Evolutionary conservation across 1,284 basidiomycete species (phyloP).

Genomic region (Microbotryum silenes-acaulis): DNA sequence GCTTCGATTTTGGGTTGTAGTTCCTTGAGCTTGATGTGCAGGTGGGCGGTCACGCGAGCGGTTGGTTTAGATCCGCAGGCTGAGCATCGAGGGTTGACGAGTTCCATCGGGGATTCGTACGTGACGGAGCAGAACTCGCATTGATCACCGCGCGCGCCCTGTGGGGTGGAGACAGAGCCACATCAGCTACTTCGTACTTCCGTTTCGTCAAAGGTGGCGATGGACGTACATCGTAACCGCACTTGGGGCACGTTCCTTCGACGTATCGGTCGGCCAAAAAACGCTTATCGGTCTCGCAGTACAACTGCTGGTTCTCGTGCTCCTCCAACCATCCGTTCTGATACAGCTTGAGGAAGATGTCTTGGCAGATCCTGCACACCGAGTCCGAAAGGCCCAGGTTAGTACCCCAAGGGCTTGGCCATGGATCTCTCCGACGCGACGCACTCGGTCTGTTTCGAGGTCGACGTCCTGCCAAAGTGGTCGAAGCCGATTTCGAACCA

Average conservation of each 20-base stretch:
- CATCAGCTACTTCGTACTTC: background rate
- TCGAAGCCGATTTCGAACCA: constrained; percentile 94
- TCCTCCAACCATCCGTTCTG: constrained; percentile 67
- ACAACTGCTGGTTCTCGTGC: constrained; percentile 82
- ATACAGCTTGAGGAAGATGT: constrained; percentile 73
- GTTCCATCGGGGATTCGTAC: constrained; percentile 78
- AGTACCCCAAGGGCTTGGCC: background rate
- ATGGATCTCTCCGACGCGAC: constrained; percentile 28
- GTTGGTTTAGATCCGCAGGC: constrained; percentile 67
- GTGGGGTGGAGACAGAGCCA: background rate
- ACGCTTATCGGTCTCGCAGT: constrained; percentile 81
- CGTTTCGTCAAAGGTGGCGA: background rate
- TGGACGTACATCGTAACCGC: constrained; percentile 61
- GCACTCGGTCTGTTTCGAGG: constrained; percentile 79
- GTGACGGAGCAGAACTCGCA: constrained; percentile 92
- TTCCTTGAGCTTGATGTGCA: constrained; percentile 80
- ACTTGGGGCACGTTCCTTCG: constrained; percentile 87
- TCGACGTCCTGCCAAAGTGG: constrained; percentile 92
- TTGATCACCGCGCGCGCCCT: constrained; percentile 97
- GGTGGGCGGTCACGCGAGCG: constrained; percentile 64
- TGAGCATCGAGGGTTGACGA: constrained; percentile 92
- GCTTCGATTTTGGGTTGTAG: constrained; percentile 77
- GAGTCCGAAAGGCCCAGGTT: background rate
- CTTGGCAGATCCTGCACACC: constrained; percentile 69
- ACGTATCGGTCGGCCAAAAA: constrained; percentile 94